phyloP scores from a whole-genome alignment of 2,329 filamentous ascomycete species.

The Helminthosporium solani region DNA sequence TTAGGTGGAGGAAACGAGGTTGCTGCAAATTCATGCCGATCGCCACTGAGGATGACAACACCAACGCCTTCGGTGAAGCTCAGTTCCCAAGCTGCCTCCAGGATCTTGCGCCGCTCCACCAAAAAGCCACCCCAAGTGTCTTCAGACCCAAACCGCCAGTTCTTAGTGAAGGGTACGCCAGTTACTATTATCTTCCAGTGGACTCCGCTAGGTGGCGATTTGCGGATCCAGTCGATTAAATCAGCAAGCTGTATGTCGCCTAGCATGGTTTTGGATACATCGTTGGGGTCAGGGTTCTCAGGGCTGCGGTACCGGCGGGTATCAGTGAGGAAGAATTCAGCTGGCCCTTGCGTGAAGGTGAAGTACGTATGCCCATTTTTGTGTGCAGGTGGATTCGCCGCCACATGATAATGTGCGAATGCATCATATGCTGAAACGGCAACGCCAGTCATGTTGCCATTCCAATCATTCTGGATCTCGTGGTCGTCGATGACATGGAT shows the following conservation, averaged over 20 bases:
- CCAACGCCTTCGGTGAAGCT: constrained; percentile 69
- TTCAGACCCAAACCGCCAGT: constrained; percentile 83
- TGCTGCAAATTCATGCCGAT: constrained; percentile 95
- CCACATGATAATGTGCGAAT: constrained; percentile 82
- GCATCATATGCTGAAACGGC: constrained; percentile 80
- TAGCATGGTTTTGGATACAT: constrained; percentile 79
- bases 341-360: constrained; percentile 84
- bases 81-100: constrained; percentile 91
- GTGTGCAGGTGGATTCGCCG: constrained; percentile 75
- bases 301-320: constrained; percentile 81
- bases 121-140: constrained; percentile 97
- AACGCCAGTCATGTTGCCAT: constrained; percentile 74
- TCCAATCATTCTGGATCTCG: constrained; percentile 95
- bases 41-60: constrained; percentile 82
- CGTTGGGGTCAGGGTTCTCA: constrained; percentile 62
- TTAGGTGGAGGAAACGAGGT: constrained; percentile 69
- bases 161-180: constrained; percentile 94
- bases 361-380: constrained; percentile 75
- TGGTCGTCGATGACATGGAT: constrained; percentile 97
- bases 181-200: constrained; percentile 93
- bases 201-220: constrained; percentile 71
- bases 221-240: constrained; percentile 72
- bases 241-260: constrained; percentile 76
- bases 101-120: constrained; percentile 71
- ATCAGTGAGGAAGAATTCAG: constrained; percentile 92